Evolutionary conservation across 2,329 filamentous ascomycete genomes (phyloP).

Genomic region (Fusarium nodosum): DNA sequence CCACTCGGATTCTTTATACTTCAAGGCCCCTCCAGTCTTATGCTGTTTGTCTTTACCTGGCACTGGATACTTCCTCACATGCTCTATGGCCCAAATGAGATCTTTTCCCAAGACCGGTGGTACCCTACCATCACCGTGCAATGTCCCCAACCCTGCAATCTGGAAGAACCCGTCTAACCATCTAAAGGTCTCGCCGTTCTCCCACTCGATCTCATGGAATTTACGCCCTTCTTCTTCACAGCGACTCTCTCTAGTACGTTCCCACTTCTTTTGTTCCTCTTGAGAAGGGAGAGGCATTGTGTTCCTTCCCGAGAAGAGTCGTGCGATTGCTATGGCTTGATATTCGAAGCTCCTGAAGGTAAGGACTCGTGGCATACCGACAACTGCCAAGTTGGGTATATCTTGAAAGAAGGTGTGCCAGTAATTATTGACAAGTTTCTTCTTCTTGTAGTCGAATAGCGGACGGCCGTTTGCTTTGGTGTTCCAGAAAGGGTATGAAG

Average conservation of each 20-base stretch:
- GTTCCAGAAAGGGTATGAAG: slow-evolving; percentile 66
- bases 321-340: slow-evolving; percentile 66
- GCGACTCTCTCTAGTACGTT: slow-evolving; percentile 54
- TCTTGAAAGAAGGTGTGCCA: slow-evolving; percentile 67
- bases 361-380: slow-evolving; percentile 65
- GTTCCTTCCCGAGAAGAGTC: slow-evolving; percentile 61
- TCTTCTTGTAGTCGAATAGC: slow-evolving; percentile 64
- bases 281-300: slow-evolving; percentile 55
- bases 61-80: slow-evolving; percentile 63
- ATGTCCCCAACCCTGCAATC: slow-evolving; percentile 63
- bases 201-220: slow-evolving; percentile 68
- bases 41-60: slow-evolving; percentile 41
- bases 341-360: slow-evolving; percentile 70
- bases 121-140: slow-evolving; percentile 62
- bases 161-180: slow-evolving; percentile 63
- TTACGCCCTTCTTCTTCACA: slow-evolving; percentile 53
- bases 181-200: slow-evolving; percentile 63
- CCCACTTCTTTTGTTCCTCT: slow-evolving; percentile 62
- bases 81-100: slow-evolving; percentile 62
- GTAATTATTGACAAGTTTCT: slow-evolving; percentile 61
- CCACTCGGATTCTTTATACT: slow-evolving; percentile 16
- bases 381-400: slow-evolving; percentile 62
- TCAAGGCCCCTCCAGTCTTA: not conserved
- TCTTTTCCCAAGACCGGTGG: slow-evolving; percentile 61
- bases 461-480: slow-evolving; percentile 58